Base-by-base conservation (phyloP, 1,284 basidiomycete genomes). In the Gymnopus androsaceus region DNA sequence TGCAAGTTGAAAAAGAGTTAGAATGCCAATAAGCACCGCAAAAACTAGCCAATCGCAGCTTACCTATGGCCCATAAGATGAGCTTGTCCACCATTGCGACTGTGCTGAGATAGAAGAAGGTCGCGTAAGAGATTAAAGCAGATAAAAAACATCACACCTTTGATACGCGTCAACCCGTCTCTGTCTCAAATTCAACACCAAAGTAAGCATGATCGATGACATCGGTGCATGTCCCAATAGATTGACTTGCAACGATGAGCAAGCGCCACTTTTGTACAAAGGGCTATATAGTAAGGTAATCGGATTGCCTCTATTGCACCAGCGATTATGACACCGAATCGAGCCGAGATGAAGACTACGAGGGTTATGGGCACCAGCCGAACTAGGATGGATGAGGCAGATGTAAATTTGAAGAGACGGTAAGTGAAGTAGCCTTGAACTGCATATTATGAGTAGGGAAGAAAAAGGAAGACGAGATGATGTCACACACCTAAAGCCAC, bases 1-100 rank as follows among this genome's bases (percentile, higher is more conserved):
- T n/a, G n/a, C n/a, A n/a, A n/a, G n/a, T n/a, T n/a, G n/a, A n/a
- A n/a, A n/a, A n/a, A n/a, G n/a, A n/a, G n/a, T n/a, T n/a, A n/a
- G n/a, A n/a, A n/a, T n/a, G n/a, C n/a, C n/a, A n/a, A n/a, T n/a
- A n/a, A n/a, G n/a, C n/a, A n/a, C n/a, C n/a, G n/a, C n/a, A n/a
- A n/a, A n/a, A n/a, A n/a, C n/a, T n/a, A n/a, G n/a, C n/a, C n/a
- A n/a, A n/a, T n/a, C n/a, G n/a, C n/a, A 37, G 40, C 36, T 4
- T 19, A 51, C 50, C 37, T 8, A 51, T 41, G 21, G 38, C 11
- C 50, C 50, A 51, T 12, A 51, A 19, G 4, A 51, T 51, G 1
- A 51, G 17, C 27, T 51, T 51, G 15, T 51, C 50, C 9, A 51
- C n/a, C 2, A 51, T 27, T 30, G 50, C 36, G 14, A 30, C 3